phyloP scores from a whole-genome alignment of 331 rosid species.

The Stylosanthes scabra region DNA sequence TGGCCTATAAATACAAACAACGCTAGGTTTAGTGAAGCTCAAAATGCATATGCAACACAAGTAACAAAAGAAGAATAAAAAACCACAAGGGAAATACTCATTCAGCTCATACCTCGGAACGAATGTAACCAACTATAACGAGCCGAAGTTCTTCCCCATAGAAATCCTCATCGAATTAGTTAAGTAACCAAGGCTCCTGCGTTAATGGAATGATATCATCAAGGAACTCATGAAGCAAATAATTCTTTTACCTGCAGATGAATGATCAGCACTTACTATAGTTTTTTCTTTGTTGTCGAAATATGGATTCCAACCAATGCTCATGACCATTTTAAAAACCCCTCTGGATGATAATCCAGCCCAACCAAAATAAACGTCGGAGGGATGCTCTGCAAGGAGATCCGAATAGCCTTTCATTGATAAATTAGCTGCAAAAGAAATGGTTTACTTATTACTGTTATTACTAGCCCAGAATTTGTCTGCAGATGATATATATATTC shows the following conservation, averaged over 20 bases:
- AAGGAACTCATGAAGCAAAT: slow-evolving; percentile 11
- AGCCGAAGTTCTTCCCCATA: slow-evolving; percentile 85
- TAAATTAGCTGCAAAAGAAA: slow-evolving; percentile 73
- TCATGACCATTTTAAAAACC: slow-evolving; percentile 91
- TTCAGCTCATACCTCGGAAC: slow-evolving; percentile 73
- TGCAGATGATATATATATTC: slow-evolving; percentile 10
- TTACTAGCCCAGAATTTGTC: slow-evolving; percentile 5
- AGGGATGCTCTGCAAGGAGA: slow-evolving; percentile 76
- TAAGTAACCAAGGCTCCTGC: slow-evolving; percentile 99
- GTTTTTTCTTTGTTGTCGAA: slow-evolving; percentile 90
- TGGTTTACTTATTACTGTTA: slow-evolving; percentile 29
- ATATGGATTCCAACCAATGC: slow-evolving; percentile 94
- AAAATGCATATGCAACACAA: background rate
- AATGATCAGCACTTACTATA: slow-evolving; percentile 59
- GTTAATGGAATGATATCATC: slow-evolving; percentile 15
- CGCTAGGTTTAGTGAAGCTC: slow-evolving; percentile 37
- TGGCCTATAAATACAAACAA: slow-evolving; percentile 56
- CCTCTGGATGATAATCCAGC: slow-evolving; percentile 78
- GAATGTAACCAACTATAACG: slow-evolving; percentile 85
- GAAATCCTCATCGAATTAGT: slow-evolving; percentile 77
- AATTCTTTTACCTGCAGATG: slow-evolving; percentile 18
- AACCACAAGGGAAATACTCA: background rate
- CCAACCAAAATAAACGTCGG: slow-evolving; percentile 97
- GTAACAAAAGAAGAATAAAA: background rate
- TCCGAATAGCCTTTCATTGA: slow-evolving; percentile 65